Evolutionary conservation across 306 rosid species (phyloP).

Genomic region (Lathyrus tuberosus): DNA sequence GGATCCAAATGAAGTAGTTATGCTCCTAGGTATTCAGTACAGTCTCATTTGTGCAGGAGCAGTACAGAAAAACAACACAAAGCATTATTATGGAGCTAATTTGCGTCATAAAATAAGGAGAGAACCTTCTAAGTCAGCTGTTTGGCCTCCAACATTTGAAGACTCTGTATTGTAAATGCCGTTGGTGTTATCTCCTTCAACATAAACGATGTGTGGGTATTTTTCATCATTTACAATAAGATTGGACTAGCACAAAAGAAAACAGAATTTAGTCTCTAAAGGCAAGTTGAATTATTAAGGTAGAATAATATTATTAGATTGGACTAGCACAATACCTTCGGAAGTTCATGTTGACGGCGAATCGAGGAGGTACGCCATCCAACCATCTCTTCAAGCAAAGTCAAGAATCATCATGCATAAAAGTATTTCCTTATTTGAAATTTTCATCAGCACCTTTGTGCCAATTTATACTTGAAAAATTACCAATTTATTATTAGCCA

Average conservation of each 20-base stretch:
- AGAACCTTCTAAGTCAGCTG: conserved; percentile 71
- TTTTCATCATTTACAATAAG: conserved; percentile 59
- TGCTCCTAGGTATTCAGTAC: neutral
- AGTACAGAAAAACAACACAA: neutral
- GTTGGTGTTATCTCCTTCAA: conserved; percentile 51
- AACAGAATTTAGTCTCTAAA: conserved; percentile 27
- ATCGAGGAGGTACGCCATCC: conserved; percentile 99
- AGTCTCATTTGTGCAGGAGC: neutral
- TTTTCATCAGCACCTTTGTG: conserved; percentile 12
- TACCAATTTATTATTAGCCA: conserved; percentile 15
- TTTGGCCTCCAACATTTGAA: conserved; percentile 44
- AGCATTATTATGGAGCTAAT: neutral
- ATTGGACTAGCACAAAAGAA: conserved; percentile 66
- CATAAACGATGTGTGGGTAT: conserved; percentile 79
- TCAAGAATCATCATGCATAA: conserved; percentile 48
- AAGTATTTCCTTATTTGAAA: conserved; percentile 14
- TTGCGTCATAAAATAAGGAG: neutral
- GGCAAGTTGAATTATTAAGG: conserved; percentile 25
- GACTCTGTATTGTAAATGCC: conserved; percentile 35
- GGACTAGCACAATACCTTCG: conserved; percentile 57
- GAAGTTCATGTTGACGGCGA: conserved; percentile 92
- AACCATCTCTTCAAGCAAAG: conserved; percentile 76
- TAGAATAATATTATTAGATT: conserved; percentile 22
- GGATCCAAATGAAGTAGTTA: neutral
- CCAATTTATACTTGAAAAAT: conserved; percentile 11